Percentiles rank a stretch among this genome's conserved stretches.
Evolutionary conservation across 2,329 filamentous ascomycete species (phyloP).

Genomic region (Aspergillus pseudoterreus): DNA sequence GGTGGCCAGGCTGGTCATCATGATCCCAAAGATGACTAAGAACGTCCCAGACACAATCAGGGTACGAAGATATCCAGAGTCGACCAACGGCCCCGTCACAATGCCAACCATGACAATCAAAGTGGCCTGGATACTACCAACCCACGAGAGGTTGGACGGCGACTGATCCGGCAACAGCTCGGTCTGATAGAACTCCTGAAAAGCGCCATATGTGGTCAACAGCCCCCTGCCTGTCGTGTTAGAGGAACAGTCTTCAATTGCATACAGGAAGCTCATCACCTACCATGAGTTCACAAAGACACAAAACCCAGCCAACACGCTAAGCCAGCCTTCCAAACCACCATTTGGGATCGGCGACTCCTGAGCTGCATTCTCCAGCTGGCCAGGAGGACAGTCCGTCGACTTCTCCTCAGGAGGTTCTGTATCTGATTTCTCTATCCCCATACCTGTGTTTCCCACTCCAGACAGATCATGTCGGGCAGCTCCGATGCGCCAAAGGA

Average conservation of each 20-base stretch:
- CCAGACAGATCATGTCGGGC: background rate
- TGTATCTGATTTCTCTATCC: background rate
- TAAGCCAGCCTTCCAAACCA: constrained; percentile 27
- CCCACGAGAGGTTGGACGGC: constrained; percentile 47
- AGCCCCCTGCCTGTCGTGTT: constrained; percentile 29
- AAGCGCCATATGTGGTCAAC: constrained; percentile 47
- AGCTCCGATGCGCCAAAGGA: background rate
- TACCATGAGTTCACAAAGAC: constrained; percentile 34
- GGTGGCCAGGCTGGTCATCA: constrained; percentile 28
- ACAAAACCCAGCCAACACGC: constrained; percentile 28
- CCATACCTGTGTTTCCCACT: background rate
- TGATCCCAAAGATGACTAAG: constrained; percentile 31
- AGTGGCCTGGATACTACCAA: constrained; percentile 46
- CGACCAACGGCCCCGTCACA: constrained; percentile 49
- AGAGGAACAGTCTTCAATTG: background rate
- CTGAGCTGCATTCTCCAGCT: constrained; percentile 3
- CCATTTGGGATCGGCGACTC: constrained; percentile 19
- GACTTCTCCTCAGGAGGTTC: background rate
- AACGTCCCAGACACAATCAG: constrained; percentile 41
- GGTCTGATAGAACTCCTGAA: constrained; percentile 47
- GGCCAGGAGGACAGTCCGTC: background rate
- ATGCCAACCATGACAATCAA: constrained; percentile 46
- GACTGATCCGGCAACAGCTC: constrained; percentile 30
- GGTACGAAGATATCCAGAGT: constrained; percentile 42
- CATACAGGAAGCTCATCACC: background rate